phyloP scores from a whole-genome alignment of 2,329 filamentous ascomycete genomes.

The Apiospora pterosperma region DNA sequence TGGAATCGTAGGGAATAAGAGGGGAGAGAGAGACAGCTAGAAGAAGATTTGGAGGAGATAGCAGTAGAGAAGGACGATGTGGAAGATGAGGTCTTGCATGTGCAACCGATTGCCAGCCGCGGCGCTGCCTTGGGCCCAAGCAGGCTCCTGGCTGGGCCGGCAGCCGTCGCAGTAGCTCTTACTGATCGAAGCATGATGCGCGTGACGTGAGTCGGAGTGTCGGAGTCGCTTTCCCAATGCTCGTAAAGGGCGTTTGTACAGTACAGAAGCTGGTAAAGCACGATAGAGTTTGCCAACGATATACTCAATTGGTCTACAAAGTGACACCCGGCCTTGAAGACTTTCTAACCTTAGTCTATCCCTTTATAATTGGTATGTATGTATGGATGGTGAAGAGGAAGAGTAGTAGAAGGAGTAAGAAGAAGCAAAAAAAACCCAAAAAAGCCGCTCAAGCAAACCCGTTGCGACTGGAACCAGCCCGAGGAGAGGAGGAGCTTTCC shows the following conservation, averaged over 20 bases:
- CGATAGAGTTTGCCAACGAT: not conserved
- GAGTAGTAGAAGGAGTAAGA: too few species aligned
- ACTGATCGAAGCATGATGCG: slow-evolving; percentile 33
- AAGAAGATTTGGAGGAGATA: slow-evolving; percentile 9
- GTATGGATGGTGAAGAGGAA: not conserved
- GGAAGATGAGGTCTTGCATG: slow-evolving; percentile 25
- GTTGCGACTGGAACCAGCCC: not conserved
- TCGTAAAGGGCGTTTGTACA: not conserved
- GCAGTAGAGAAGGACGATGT: slow-evolving; percentile 18
- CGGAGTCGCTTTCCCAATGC: not conserved
- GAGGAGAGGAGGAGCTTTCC: not conserved
- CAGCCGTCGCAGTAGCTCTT: slow-evolving; percentile 24
- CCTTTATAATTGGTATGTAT: not conserved
- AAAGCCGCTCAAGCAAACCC: not conserved
- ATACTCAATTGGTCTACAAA: not conserved
- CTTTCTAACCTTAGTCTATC: not conserved
- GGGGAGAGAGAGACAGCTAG: slow-evolving; percentile 7
- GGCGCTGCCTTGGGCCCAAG: slow-evolving; percentile 30
- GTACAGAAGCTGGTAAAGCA: not conserved
- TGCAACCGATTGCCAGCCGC: slow-evolving; percentile 25
- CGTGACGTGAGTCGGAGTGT: not conserved
- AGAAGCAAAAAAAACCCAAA: not conserved
- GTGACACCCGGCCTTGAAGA: not conserved
- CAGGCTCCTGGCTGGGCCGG: slow-evolving; percentile 26
- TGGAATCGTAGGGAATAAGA: slow-evolving; percentile 24